phyloP scores from a whole-genome alignment of 139 green algal species.

The Limnomonas spitsbergensis region DNA sequence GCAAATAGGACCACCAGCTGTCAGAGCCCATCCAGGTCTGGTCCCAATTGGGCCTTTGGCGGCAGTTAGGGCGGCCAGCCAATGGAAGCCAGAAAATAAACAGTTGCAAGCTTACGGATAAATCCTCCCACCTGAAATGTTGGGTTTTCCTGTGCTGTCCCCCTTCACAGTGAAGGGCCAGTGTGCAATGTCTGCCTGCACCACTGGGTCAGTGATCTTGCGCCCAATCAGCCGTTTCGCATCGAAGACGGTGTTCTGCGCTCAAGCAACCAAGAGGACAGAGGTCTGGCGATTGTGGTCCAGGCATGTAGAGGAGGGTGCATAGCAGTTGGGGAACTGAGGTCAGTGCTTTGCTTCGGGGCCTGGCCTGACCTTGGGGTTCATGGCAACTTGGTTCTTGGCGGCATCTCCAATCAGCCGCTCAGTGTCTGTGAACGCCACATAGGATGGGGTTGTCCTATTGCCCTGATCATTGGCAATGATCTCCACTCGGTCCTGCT shows the following conservation, averaged over 20 bases:
- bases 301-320: too few species aligned
- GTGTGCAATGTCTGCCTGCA: conserved; percentile 91
- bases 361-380: conserved; percentile 1
- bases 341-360: too few species aligned
- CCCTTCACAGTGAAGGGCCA: conserved; percentile 73
- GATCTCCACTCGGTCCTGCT: conserved; percentile 70
- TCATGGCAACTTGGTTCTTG: conserved; percentile 88
- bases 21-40: too few species aligned
- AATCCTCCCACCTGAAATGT: background rate
- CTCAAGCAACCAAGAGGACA: background rate
- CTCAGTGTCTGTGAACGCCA: conserved; percentile 96
- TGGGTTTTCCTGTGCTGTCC: background rate
- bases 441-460: conserved; percentile 92
- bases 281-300: too few species aligned
- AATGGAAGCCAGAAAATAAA: too few species aligned
- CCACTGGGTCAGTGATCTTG: conserved; percentile 46
- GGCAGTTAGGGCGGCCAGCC: too few species aligned
- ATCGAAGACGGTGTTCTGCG: conserved; percentile 93
- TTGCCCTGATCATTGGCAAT: conserved; percentile 94
- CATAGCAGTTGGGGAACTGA: too few species aligned
- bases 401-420: conserved; percentile 92
- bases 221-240: conserved; percentile 96
- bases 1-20: too few species aligned
- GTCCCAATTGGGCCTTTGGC: too few species aligned
- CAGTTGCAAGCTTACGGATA: too few species aligned